A percentile compares a stretch with the other conserved stretches of the same genome.
These are phyloP conservation scores for Arabidopsis suecica DNA, from an alignment of 345 rosid genomes.

Conservation along the genomic window DNA sequence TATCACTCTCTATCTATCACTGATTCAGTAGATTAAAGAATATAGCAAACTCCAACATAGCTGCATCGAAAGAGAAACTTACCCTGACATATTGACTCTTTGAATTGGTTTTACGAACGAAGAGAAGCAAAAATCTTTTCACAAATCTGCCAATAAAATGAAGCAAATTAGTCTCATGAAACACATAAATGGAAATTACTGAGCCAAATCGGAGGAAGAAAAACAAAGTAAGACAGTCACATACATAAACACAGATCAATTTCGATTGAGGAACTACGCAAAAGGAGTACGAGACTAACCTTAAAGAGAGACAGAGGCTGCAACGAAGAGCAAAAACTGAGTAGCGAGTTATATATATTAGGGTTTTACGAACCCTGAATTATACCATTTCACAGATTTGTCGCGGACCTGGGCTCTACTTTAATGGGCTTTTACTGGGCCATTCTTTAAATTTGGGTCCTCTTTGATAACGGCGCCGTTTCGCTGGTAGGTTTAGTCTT, in stretches of 20 bases:
- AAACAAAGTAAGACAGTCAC: not conserved
- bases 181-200: not conserved
- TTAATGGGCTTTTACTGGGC: constrained; percentile 22
- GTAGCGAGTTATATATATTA: constrained; percentile 26
- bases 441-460: not conserved
- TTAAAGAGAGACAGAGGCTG: constrained; percentile 29
- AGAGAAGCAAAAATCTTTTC: not conserved
- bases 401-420: not conserved
- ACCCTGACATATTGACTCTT: constrained; percentile 44
- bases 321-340: constrained; percentile 7
- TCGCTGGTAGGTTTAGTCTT: no score
- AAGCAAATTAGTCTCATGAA: constrained; percentile 1
- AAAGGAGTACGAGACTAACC: constrained; percentile 28
- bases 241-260: constrained; percentile 6
- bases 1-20: not conserved
- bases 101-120: constrained; percentile 9
- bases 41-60: not conserved
- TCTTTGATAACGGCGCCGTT: no score
- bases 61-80: constrained; percentile 20
- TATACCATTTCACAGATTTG: not conserved
- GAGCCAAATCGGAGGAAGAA: not conserved
- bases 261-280: not conserved
- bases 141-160: constrained; percentile 10
- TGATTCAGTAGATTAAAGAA: not conserved
- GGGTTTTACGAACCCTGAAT: constrained; percentile 41